Evolutionary conservation across 2,329 filamentous ascomycete genomes (phyloP), one percentile per base, ranked within the genome.

Genomic region (Apiospora marii): DNA sequence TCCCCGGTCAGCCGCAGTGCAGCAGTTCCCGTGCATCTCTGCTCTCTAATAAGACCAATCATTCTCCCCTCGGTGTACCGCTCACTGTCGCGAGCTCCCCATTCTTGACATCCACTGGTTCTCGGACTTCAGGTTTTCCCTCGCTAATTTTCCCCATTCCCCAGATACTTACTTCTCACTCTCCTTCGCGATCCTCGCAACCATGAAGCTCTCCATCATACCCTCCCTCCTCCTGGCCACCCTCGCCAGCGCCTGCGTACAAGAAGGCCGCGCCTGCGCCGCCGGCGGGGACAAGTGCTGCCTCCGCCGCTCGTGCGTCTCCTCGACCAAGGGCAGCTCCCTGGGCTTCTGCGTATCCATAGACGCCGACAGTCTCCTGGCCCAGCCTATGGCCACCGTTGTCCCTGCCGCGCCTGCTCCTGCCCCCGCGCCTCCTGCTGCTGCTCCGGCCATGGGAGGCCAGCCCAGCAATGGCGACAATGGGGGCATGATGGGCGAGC

Each of bases 261-360:
- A 34, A 34, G 51, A 58, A 27, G 51, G 51, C 27, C 51, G 51
- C 30, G 51, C 51, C 51, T 58, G 51, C 51, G 51, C 51, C 51
- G 51, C 51, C 6, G 51, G 51, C 24, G 51, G 51, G 27, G 51
- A 58, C 3, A 34, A 19, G 24, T 58, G 51, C 51, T 58, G 51
- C 27, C 51, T 58, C 51, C 51, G 51, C 14, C 51, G 51, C 27
- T 19, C 51, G 4, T 58, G 51, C 27, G 51, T 58, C 27, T 58
- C 51, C 4, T 8, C 13, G 1, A 58, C 51, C 14, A 14, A 58
- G 27, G 51, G 51, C 51, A 58, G 51, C 51, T 19, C 51, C 12
- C 51, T 58, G 51, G 51, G 51, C 5, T 58, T 58, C 51, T 58
- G 51, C 16, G 51, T 58, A 7, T 58, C 51, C 14, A 0, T 58